Evolutionary conservation across 2,329 filamentous ascomycete genomes (phyloP), one percentile per base, ranked within the genome.

Genomic region (Thelonectria blattea): DNA sequence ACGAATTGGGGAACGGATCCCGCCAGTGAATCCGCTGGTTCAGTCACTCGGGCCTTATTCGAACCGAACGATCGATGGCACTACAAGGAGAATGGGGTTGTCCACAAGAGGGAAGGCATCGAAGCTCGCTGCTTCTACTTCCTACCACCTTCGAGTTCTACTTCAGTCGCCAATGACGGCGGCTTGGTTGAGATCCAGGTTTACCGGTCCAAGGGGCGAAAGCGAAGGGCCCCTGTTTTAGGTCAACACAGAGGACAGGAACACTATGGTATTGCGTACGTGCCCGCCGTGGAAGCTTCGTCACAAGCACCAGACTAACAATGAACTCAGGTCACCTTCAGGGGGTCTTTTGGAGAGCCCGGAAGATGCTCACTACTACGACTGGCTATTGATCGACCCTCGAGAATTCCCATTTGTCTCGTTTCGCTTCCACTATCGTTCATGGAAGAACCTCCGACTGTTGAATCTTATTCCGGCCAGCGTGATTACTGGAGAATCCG

Each of bases 361-460:
- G 3, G 76, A 85, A 65, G 77, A 83, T 46, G 76, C 79, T 11
- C 77, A 72, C 11, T 86, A 79, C 69, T 86, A 83, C 65, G 78
- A 84, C 63, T 88, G 81, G 73, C 71, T 78, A 45, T 73, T 87
- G 3, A 68, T 79, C 20, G 85, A 87, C 57, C 71, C 82, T 0
- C 82, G 77, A 55, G 80, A 85, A 45, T 75, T 71, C 2, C 85
- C 85, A 0, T 86, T 80, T 62, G 80, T 79, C 5, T 79, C 78
- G 0, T 87, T 87, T 61, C 77, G 77, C 24, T 85, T 87, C 61
- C 82, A 87, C 60, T 87, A 87, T 63, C 79, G 84, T 30, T 83
- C 81, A 7, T 81, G 78, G 79, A 74, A 77, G 10, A 80, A 78
- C 55, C 77, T 88, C 11, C 68, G 74, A 8, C 72, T 77, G 32